phyloP scores from a whole-genome alignment of 768 basidiomycete genomes.

The Neoboletus brunneissimus region DNA sequence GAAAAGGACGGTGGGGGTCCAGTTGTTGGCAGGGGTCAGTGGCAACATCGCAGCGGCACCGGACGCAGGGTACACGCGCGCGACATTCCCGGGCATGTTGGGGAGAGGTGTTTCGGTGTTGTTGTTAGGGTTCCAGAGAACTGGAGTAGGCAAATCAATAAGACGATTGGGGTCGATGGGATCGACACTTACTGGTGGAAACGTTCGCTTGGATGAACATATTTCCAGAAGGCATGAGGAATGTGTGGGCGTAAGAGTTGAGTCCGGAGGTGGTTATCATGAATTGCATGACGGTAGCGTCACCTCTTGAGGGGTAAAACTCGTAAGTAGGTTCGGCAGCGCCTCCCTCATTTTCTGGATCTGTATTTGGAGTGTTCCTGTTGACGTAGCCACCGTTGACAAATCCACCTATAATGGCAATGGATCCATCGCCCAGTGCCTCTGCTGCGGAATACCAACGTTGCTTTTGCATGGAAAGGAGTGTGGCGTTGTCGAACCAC shows the following conservation, averaged over 20 bases:
- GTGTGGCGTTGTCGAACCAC: slow-evolving; percentile 67
- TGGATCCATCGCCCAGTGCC: slow-evolving; percentile 68
- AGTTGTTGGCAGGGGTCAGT: slow-evolving; percentile 85
- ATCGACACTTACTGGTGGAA: slow-evolving; percentile 23
- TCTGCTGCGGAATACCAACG: slow-evolving; percentile 84
- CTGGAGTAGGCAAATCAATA: slow-evolving; percentile 22
- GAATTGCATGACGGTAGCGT: slow-evolving; percentile 59
- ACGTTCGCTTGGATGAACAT: slow-evolving; percentile 82
- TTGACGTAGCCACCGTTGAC: slow-evolving; percentile 78
- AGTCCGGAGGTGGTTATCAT: slow-evolving; percentile 70
- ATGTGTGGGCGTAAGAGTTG: slow-evolving; percentile 74
- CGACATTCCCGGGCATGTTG: slow-evolving; percentile 67
- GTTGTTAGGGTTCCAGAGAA: slow-evolving; percentile 50
- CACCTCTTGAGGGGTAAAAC: slow-evolving; percentile 67
- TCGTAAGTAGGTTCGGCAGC: slow-evolving; percentile 82
- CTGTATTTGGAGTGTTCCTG: slow-evolving; percentile 64
- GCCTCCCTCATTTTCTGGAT: slow-evolving; percentile 61
- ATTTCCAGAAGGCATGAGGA: slow-evolving; percentile 71
- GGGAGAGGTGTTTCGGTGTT: slow-evolving; percentile 65
- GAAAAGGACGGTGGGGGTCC: slow-evolving; percentile 80
- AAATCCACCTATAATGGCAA: slow-evolving; percentile 82
- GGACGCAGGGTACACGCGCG: slow-evolving; percentile 89
- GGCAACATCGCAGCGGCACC: slow-evolving; percentile 90
- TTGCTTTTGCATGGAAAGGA: slow-evolving; percentile 61
- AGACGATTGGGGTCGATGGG: not conserved